Percentiles rank a stretch among this genome's conserved stretches.
phyloP scores from a whole-genome alignment of 805 yeast species.

The Metschnikowia hibisci region DNA sequence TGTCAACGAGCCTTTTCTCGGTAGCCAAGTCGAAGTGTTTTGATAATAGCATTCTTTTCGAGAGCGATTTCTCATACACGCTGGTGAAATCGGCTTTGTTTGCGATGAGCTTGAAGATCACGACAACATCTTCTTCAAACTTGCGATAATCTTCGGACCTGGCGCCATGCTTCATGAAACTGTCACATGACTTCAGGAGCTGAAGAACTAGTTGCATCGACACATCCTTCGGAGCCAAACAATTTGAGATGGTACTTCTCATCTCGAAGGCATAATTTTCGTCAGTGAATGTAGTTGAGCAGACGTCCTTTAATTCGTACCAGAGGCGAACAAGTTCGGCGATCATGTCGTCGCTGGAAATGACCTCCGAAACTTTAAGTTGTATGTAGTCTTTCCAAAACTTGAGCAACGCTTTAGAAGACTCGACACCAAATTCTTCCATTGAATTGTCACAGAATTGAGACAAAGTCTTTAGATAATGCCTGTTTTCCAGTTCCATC shows the following conservation, averaged over 20 bases:
- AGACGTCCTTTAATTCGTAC: constrained; percentile 12
- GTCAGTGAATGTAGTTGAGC: constrained; percentile 6
- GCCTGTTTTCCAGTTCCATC: constrained; percentile 6
- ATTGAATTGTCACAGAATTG: constrained; percentile 18
- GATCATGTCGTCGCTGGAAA: constrained; percentile 6
- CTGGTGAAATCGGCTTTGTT: constrained; percentile 32
- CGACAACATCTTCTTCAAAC: constrained; percentile 19
- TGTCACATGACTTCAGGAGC: constrained; percentile 32
- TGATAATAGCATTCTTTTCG: constrained; percentile 32
- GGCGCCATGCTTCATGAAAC: constrained; percentile 21
- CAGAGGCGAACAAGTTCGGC: constrained; percentile 15
- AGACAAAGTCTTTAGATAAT: constrained; percentile 4
- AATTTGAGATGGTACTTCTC: constrained; percentile 27
- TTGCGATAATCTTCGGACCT: constrained; percentile 13
- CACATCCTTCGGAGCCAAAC: constrained; percentile 8
- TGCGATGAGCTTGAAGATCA: constrained; percentile 30
- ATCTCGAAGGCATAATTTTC: constrained; percentile 29
- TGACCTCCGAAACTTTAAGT: neutral
- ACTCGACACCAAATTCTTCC: constrained; percentile 20
- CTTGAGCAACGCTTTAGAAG: constrained; percentile 18
- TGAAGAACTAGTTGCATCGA: constrained; percentile 19
- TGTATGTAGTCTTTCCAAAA: constrained; percentile 25
- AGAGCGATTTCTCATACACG: constrained; percentile 33
- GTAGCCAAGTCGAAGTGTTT: constrained; percentile 17
- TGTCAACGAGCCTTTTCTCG: constrained; percentile 24